phyloP scores from a whole-genome alignment of 2,329 filamentous ascomycete genomes.

The Aspergillus quadrilineatus region DNA sequence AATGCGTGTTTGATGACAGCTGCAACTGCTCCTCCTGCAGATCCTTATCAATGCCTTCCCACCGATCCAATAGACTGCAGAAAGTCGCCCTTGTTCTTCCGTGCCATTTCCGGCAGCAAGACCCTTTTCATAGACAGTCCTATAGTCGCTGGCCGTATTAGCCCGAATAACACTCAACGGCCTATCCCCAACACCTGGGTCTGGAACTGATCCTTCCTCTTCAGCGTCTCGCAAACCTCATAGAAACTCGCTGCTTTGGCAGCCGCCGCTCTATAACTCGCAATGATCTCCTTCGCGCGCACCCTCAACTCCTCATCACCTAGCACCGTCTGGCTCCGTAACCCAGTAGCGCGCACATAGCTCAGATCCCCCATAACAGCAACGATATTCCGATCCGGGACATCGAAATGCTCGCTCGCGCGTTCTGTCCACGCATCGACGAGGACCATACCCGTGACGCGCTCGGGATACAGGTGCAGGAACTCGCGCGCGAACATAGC shows the following conservation, averaged over 20 bases:
- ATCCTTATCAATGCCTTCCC: constrained; percentile 27
- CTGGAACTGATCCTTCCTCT: constrained; percentile 33
- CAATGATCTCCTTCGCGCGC: constrained; percentile 31
- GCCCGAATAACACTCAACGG: constrained; percentile 40
- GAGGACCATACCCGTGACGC: constrained; percentile 40
- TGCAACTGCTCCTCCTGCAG: constrained; percentile 34
- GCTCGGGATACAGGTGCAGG: constrained; percentile 30
- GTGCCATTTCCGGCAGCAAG: constrained; percentile 37
- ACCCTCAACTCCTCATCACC: constrained; percentile 36
- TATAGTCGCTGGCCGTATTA: constrained; percentile 33
- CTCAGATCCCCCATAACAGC: constrained; percentile 33
- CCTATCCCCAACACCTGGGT: constrained; percentile 25
- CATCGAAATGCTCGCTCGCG: constrained; percentile 28
- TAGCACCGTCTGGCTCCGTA: constrained; percentile 29
- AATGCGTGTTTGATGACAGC: constrained; percentile 30
- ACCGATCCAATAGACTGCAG: constrained; percentile 26
- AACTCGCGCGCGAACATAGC: constrained; percentile 42
- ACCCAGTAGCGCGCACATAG: constrained; percentile 32
- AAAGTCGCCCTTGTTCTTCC: constrained; percentile 30
- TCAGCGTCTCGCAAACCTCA: constrained; percentile 29
- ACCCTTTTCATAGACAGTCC: constrained; percentile 33
- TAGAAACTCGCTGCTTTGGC: constrained; percentile 24
- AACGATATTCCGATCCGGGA: constrained; percentile 32
- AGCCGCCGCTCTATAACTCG: constrained; percentile 20
- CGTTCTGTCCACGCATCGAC: constrained; percentile 38